A percentile compares a stretch with the other conserved stretches of the same genome.
Conservation (phyloP, 2,329 filamentous ascomycete species). For the Bipolaris oryzae region DNA sequence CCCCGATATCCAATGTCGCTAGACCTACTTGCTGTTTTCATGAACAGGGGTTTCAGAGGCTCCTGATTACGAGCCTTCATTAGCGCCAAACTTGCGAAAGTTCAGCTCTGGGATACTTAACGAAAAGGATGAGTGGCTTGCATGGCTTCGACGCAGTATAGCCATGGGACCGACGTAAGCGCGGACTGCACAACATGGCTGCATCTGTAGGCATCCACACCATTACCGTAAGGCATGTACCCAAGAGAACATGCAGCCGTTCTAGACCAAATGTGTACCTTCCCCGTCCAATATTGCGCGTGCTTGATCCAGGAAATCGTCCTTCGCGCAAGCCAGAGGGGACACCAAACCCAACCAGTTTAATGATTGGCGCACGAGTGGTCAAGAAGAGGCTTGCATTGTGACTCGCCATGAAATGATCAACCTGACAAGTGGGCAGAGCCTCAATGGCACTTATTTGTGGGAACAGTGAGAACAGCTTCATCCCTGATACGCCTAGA, state of each 20-base stretch:
- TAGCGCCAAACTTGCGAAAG: neutral
- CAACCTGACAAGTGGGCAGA: neutral
- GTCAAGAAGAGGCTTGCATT: neutral
- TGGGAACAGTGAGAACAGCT: neutral
- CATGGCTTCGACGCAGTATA: neutral
- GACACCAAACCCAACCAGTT: neutral
- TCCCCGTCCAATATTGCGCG: neutral
- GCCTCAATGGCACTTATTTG: neutral
- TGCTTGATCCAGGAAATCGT: neutral
- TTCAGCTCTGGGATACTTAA: too few species aligned
- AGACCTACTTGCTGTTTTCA: neutral
- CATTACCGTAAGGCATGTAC: neutral
- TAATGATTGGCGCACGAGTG: neutral
- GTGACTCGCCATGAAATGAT: neutral
- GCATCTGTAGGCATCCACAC: constrained; percentile 2
- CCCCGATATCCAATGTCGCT: neutral
- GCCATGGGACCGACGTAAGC: neutral
- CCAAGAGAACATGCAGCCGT: neutral
- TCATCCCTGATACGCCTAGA: neutral
- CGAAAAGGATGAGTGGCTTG: neutral
- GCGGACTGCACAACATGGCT: neutral
- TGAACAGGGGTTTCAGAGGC: neutral
- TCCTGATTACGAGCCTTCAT: neutral
- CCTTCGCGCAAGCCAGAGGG: neutral
- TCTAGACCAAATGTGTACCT: neutral